phyloP scores from a whole-genome alignment of 257 asterid genomes.

The Solanum chiquidenum region DNA sequence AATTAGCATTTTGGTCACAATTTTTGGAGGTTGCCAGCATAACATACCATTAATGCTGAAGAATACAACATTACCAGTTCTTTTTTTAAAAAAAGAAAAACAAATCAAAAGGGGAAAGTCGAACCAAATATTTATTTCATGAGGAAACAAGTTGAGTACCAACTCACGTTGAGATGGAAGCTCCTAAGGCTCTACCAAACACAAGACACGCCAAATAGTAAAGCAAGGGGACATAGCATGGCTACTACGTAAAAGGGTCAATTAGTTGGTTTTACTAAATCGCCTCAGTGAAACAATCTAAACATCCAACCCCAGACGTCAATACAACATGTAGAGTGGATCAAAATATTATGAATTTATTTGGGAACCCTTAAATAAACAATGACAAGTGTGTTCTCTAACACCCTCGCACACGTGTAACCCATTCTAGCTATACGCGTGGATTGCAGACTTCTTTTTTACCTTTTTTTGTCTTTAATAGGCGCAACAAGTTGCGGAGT shows the following conservation, averaged over 20 bases:
- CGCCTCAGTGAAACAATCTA: not conserved
- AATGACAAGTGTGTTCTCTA: not conserved
- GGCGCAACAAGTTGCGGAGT: not conserved
- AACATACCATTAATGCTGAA: not conserved
- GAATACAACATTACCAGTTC: not conserved
- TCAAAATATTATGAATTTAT: not conserved
- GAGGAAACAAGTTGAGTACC: not conserved
- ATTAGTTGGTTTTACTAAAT: not conserved
- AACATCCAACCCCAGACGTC: not conserved
- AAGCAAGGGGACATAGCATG: not conserved
- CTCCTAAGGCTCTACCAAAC: not conserved
- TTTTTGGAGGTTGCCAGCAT: not conserved
- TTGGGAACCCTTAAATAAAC: not conserved
- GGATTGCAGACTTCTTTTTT: not conserved
- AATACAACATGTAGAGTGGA: not conserved
- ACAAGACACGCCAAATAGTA: not conserved
- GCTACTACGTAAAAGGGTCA: not conserved
- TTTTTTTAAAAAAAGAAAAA: no score
- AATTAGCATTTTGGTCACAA: not conserved
- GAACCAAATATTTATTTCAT: not conserved
- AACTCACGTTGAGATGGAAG: not conserved
- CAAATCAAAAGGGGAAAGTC: not conserved
- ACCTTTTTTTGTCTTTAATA: not conserved
- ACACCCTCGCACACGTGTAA: not conserved
- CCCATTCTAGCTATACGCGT: not conserved